Base-by-base conservation (phyloP, 768 basidiomycete species). In the Termitomyces sp. region DNA sequence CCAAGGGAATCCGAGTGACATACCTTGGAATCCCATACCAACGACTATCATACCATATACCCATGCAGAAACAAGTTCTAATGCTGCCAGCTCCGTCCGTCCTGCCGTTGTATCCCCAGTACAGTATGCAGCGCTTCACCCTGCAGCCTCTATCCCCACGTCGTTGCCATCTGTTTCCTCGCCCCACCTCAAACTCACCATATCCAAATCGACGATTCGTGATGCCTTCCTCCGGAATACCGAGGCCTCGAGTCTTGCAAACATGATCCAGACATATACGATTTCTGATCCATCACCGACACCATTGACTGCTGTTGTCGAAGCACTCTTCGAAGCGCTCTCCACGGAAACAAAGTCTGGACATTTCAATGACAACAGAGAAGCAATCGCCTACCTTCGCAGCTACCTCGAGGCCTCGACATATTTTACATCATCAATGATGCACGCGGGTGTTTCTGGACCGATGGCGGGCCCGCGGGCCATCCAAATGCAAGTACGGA, bases 401-500 rank as follows among this genome's bases (percentile, higher is more conserved):
- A 74, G 79, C 12, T 84, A 77, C 64, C 61, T 78, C 15, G 81
- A 81, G 46, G 79, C 81, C 0, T 78, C 79, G 10, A 61, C 75
- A 5, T 82, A 80, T 56, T 81, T 85, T 51, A 68, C 78, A n/a
- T 50, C 66, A 23, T 68, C 71, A 0, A 65, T 85, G 28, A 67
- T 76, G 5, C 84, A 85, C 59, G 82, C 83, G 3, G 82, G 81
- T 38, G 73, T 78, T 9, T 65, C 78, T 1, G 84, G 84, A 4
- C 80, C 82, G 0, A 67, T 78, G 7, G 78, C 84, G 3, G 84
- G 83, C 23, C 72, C 79, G 0, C 74, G 82, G 14, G 82, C 83
- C 3, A 71, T 86, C 14, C 81, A 83, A 59, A 82, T 79, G 71
- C 78, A 76, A 30, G 78, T 85, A 23, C 78, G 84, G 57, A 85